Conservation (phyloP, 345 rosid genomes). For the Brassica cretica region DNA sequence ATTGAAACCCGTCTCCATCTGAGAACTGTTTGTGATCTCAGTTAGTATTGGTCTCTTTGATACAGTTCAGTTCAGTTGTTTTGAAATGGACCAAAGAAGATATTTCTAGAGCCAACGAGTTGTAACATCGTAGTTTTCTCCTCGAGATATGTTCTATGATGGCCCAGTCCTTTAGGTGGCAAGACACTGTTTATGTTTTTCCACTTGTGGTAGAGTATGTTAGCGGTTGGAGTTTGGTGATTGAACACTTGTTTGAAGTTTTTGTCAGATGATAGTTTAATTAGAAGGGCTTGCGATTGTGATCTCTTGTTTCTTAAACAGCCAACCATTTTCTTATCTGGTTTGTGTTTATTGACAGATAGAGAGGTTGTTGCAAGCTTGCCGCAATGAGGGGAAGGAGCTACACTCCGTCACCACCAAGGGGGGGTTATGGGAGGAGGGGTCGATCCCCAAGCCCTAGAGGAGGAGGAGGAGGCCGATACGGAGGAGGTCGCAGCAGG, state of each 20-base stretch:
- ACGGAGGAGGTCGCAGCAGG: constrained; percentile 61
- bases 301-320: not conserved
- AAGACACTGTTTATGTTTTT: not conserved
- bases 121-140: not conserved
- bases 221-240: not conserved
- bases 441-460: constrained; percentile 83
- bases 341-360: constrained; percentile 1
- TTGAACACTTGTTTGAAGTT: constrained; percentile 3
- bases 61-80: no score
- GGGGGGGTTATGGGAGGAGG: constrained; percentile 83
- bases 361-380: constrained; percentile 9
- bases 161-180: no score
- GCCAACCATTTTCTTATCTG: not conserved
- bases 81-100: not conserved
- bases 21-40: not conserved
- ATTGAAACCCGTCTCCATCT: not conserved
- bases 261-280: not conserved
- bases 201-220: not conserved
- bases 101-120: not conserved
- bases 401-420: constrained; percentile 77
- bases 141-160: not conserved
- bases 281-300: not conserved
- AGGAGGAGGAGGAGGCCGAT: constrained; percentile 62
- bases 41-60: not conserved
- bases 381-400: constrained; percentile 79